These are phyloP conservation scores for Cyberlindnera euphorbiae DNA, from an alignment of 805 yeast species.

Conservation along the genomic window DNA sequence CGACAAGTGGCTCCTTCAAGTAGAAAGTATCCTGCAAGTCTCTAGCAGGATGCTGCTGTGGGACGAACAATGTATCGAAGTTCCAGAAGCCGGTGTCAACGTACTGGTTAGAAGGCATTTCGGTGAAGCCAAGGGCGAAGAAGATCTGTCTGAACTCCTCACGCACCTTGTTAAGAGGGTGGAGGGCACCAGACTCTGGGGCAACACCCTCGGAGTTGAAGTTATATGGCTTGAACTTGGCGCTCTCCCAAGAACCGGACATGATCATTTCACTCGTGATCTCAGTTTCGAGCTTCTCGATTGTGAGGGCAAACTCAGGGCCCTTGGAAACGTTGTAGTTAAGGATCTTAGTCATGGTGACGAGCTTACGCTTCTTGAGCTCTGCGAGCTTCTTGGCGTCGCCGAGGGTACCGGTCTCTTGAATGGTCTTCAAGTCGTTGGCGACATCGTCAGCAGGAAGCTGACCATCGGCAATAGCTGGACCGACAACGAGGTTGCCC, in stretches of 20 bases:
- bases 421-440: constrained; percentile 52
- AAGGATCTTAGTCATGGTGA: constrained; percentile 62
- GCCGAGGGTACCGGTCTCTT: constrained; percentile 47
- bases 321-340: constrained; percentile 80
- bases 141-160: constrained; percentile 97
- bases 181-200: constrained; percentile 89
- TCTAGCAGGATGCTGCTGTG: constrained; percentile 99
- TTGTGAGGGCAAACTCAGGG: constrained; percentile 73
- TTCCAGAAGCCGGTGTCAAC: constrained; percentile 99
- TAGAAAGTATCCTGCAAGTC: constrained; percentile 98
- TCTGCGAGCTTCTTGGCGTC: constrained; percentile 72
- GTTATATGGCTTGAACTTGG: constrained; percentile 90
- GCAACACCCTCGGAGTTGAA: constrained; percentile 90
- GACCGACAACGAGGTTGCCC: constrained; percentile 26
- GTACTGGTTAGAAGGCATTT: constrained; percentile 98
- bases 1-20: constrained; percentile 84
- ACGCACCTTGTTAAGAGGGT: constrained; percentile 93
- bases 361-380: constrained; percentile 89
- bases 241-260: constrained; percentile 75
- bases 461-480: constrained; percentile 43
- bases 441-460: constrained; percentile 67
- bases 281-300: constrained; percentile 85
- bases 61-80: constrained; percentile 92
- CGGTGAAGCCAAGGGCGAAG: constrained; percentile 96
- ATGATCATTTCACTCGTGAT: constrained; percentile 89